Evolutionary conservation across 2,329 filamentous ascomycete genomes (phyloP).

Genomic region (Diaporthe vexans): DNA sequence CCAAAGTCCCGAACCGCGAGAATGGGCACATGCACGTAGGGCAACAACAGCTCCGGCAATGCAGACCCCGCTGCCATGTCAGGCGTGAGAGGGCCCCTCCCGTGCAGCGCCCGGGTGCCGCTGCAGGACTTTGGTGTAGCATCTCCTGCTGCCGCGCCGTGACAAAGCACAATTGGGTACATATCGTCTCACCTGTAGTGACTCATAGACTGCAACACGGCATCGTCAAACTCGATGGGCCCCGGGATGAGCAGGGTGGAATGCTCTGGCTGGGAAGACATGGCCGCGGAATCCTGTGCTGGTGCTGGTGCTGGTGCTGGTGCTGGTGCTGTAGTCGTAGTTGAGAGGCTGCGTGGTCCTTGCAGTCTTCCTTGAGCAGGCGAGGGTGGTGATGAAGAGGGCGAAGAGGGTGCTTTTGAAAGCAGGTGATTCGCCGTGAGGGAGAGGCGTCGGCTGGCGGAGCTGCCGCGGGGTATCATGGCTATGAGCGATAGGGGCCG

Average conservation of each 20-base stretch:
- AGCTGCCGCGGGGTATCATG: slow-evolving; percentile 48
- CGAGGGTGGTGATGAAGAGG: background rate
- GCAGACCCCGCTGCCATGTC: slow-evolving; percentile 5
- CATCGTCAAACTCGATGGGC: slow-evolving; percentile 99
- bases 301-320: slow-evolving; percentile 45
- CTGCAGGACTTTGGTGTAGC: slow-evolving; percentile 12
- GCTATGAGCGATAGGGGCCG: slow-evolving; percentile 35
- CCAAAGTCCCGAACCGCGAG: background rate
- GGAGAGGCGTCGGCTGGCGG: slow-evolving; percentile 51
- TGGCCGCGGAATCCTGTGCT: slow-evolving; percentile 54
- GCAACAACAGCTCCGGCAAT: background rate
- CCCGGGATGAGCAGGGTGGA: slow-evolving; percentile 92
- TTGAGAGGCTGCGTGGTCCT: slow-evolving; percentile 43
- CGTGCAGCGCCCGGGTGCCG: background rate
- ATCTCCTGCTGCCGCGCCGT: slow-evolving; percentile 5
- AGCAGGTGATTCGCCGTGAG: slow-evolving; percentile 55
- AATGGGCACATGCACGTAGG: background rate
- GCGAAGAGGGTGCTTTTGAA: slow-evolving; percentile 13
- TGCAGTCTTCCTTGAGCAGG: slow-evolving; percentile 41
- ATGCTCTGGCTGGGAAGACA: slow-evolving; percentile 74
- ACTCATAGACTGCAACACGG: slow-evolving; percentile 92
- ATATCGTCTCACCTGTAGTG: slow-evolving; percentile 81
- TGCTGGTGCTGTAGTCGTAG: slow-evolving; percentile 40
- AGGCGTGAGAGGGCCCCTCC: background rate
- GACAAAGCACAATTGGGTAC: background rate